These are phyloP conservation scores for Orbilia oligospora DNA, from an alignment of 2,329 filamentous ascomycete species.

Conservation along the genomic window DNA sequence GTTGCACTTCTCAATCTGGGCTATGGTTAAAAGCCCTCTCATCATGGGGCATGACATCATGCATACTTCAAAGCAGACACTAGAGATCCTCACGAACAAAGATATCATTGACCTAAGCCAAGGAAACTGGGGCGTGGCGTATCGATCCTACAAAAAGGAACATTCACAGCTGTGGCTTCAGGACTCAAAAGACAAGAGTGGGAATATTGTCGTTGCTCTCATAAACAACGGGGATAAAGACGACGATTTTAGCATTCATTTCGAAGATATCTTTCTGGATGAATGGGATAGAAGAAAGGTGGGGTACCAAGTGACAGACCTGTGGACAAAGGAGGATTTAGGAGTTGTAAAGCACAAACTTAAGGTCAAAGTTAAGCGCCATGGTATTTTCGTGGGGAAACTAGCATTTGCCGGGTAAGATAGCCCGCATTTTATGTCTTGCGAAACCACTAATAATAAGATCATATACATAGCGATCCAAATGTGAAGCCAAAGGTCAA, in stretches of 20 bases:
- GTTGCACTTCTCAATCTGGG: slow-evolving; percentile 68
- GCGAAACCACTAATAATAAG: neutral
- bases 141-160: slow-evolving; percentile 70
- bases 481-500: slow-evolving; percentile 27
- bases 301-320: slow-evolving; percentile 68
- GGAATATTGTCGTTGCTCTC: slow-evolving; percentile 67
- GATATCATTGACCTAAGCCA: slow-evolving; percentile 69
- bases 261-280: slow-evolving; percentile 57
- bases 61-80: slow-evolving; percentile 66
- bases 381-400: slow-evolving; percentile 48
- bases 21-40: slow-evolving; percentile 68
- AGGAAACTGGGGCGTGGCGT: slow-evolving; percentile 67
- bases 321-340: slow-evolving; percentile 67
- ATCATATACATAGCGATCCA: slow-evolving; percentile 27
- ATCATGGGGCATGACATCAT: slow-evolving; percentile 68
- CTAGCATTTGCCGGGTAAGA: slow-evolving; percentile 35
- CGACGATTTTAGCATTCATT: slow-evolving; percentile 33
- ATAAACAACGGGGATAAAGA: slow-evolving; percentile 55
- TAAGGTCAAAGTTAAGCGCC: slow-evolving; percentile 44
- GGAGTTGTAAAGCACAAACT: slow-evolving; percentile 33
- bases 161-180: slow-evolving; percentile 69
- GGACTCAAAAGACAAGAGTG: slow-evolving; percentile 66
- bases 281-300: slow-evolving; percentile 59
- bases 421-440: too few species aligned
- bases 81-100: slow-evolving; percentile 67